Evolutionary conservation across 306 rosid genomes (phyloP), one percentile per base, ranked within the genome.

Genomic region (Neltuma alba): DNA sequence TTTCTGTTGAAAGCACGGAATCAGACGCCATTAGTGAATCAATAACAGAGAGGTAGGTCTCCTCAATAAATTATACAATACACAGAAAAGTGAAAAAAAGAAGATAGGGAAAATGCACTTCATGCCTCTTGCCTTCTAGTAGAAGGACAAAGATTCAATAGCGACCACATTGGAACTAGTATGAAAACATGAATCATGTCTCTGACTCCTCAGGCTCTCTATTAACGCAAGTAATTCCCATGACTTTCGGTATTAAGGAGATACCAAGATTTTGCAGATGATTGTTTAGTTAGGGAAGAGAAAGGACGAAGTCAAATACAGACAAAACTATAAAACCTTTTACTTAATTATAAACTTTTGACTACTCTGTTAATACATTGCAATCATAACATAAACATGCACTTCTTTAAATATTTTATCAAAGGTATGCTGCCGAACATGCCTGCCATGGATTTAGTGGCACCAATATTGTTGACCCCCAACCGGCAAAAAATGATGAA

Each of bases 1-100:
- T 67, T 0, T 42, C 85, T 80, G 84, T 61, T 72, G 75, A 48
- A 74, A 61, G 55, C 12, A 44, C 27, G 36, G 36, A 70, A 23
- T 58, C 36, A 31, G 5, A 40, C 5, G 65, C 80, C 72, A 80
- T 55, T 71, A 65, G 18, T 14, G 55, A 21, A 57, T 44, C 25
- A 57, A 76, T 27, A 84, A 54, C 6, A 67, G 70, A 71, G 30
- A 44, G 48, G 31, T 3, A 9, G 70, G 45, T 48, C 55, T 66
- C 16, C 1, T 20, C 72, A 25, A 65, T 33, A 38, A 57, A 82
- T 72, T 62, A 68, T 37, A 11, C 20, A 18, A 74, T n/a, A 8
- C 30, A 63, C 7, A 47, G 33, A 37, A 54, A 23, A 38, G 66
- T 67, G 28, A 25, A 34, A 67, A 84, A 55, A 41, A 75, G 31